phyloP scores from a whole-genome alignment of 805 yeast species.

The Cyberlindnera bimundalis region DNA sequence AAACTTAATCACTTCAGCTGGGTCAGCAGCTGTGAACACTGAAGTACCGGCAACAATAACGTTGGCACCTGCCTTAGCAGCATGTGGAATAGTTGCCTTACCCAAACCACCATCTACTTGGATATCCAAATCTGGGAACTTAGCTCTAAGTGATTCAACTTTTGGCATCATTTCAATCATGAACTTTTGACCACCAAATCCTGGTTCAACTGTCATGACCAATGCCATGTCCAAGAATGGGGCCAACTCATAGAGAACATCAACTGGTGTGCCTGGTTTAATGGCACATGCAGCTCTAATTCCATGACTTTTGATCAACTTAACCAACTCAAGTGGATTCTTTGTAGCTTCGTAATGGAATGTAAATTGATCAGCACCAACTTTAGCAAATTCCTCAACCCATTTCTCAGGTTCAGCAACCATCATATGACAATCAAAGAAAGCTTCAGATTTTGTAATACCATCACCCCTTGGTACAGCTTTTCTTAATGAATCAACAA shows the following conservation, averaged over 20 bases:
- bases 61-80: constrained; percentile 97
- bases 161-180: constrained; percentile 97
- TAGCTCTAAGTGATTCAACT: constrained; percentile 69
- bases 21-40: constrained; percentile 81
- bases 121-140: constrained; percentile 77
- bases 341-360: constrained; percentile 93
- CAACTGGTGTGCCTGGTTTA: constrained; percentile 90
- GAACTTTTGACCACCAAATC: constrained; percentile 97
- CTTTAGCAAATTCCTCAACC: constrained; percentile 88
- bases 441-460: constrained; percentile 43
- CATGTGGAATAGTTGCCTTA: constrained; percentile 74
- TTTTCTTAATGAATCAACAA: constrained; percentile 72
- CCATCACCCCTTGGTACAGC: constrained; percentile 64
- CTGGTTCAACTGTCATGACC: constrained; percentile 98
- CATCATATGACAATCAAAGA: constrained; percentile 99
- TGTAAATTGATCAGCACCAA: constrained; percentile 94
- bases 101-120: constrained; percentile 98
- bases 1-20: constrained; percentile 66
- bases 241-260: constrained; percentile 71
- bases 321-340: constrained; percentile 69
- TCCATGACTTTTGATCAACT: constrained; percentile 72
- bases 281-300: constrained; percentile 93
- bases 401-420: constrained; percentile 87
- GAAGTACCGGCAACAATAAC: constrained; percentile 97
- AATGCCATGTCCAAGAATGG: constrained; percentile 88